Base-by-base conservation (phyloP, 1,284 basidiomycete genomes). In the Ceratobasidium sp. region DNA sequence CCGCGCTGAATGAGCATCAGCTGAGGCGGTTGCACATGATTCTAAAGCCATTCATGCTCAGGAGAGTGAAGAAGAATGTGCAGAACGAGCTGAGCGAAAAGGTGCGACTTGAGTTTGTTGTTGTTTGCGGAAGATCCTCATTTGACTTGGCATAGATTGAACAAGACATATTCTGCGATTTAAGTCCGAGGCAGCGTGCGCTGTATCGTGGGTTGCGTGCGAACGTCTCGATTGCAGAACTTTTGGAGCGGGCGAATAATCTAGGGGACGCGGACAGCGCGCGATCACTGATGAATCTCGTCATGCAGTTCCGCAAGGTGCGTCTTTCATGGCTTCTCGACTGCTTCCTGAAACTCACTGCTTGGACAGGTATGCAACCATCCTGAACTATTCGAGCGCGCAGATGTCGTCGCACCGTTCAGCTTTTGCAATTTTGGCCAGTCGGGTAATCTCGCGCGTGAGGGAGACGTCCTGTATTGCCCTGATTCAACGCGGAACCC, bases 1-100 rank as follows among this genome's bases (percentile, higher is more conserved):
- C 91, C 80, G 92, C 91, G 77, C 86, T 99, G 77, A 98, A 98
- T 80, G 96, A 98, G 80, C 92, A 98, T 81, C 98, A 99, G 81
- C 85, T 99, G 47, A 89, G 95, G 72, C 90, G 98, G 71, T 83
- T 99, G 75, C 98, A 99, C 80, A 98, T 99, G 95, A 99, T 99
- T 75, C 85, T 99, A 78, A 98, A 99, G 81, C 98, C 98, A 11
- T 99, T 99, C 86, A 99, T 99, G 98, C 84, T 99, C 73, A 88
- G 98, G 75, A 90, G 98, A 76, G 93, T 99, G 75, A 99, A 99
- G 84, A 92, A 95, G 76, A 95, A 99, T 82, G 98, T 99, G 18
- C 98, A 99, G 82, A 99, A 99, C 80, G 98, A 99, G 83, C 88
- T 99, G n/a, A 97, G 96, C 77, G 98, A 99, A 80, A 99, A 99